Evolutionary conservation across 176 grass and related monocot species (phyloP), one percentile per base, ranked within the genome.

Genomic region (Dendrocalamus sinicus): DNA sequence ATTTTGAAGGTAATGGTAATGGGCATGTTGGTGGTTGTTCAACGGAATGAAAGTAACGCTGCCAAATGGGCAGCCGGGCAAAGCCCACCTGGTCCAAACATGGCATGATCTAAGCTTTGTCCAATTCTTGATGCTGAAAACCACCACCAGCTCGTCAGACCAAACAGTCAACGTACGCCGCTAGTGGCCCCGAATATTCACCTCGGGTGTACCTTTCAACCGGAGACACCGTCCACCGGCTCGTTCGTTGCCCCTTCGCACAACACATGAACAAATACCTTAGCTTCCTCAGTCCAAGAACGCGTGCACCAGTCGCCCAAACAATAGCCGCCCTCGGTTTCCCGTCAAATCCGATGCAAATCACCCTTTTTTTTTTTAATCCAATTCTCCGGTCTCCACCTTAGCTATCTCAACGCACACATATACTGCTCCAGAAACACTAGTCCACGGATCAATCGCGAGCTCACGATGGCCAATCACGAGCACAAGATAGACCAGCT

Each of bases 401-500:
- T 3, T 3, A 53, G 26, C 15, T 9, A 23, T 15, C 23, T 9
- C 8, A 19, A 19, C 20, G 24, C 26, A n/a, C 40, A 50, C 4
- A 12, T 14, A 57, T 20, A 2, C 2, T 12, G 30, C 48, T 46
- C 43, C 73, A 45, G 37, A 12, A 12, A 26, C 43, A 68, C 39
- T 6, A 5, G 47, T 45, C 39, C 59, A 12, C 35, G 37, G 5
- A 23, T 8, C 52, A 0, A 9, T 63, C 62, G 68, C 39, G 30
- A 73, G 2, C 28, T 69, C 24, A 8, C 81, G 14, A 84, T 89
- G 81, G 81, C 74, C 20, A 58, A 12, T 60, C 87, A 43, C 32
- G 73, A 80, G 75, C 87, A 84, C 87, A 89, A 79, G 75, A 53
- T 80, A 6, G 75, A 66, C 6, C 73, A 82, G 54, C 74, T 87